Evolutionary conservation across 352 stramenopile species (phyloP).

Genomic region (Globisporangium nodosum): DNA sequence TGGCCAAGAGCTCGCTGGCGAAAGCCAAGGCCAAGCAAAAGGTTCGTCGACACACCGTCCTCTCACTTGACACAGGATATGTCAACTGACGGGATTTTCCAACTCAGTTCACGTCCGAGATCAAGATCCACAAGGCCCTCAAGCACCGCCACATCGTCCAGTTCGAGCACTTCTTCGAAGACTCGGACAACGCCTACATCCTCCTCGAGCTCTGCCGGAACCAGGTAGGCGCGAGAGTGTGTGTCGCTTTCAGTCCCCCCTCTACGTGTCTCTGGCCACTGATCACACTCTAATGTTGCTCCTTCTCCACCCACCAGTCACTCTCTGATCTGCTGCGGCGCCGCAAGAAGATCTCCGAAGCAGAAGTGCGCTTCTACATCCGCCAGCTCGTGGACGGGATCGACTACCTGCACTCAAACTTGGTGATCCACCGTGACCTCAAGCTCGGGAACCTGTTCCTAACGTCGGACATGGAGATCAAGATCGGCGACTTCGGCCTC

Average conservation of each 20-base stretch:
- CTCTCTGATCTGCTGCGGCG: slow-evolving; percentile 95
- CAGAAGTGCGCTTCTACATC: slow-evolving; percentile 93
- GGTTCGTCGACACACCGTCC: slow-evolving; percentile 32
- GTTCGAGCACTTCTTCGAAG: slow-evolving; percentile 99
- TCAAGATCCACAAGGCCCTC: slow-evolving; percentile 97
- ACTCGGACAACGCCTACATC: slow-evolving; percentile 96
- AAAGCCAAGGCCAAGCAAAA: slow-evolving; percentile 96
- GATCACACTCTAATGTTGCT: not conserved
- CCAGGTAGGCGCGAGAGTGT: slow-evolving; percentile 31
- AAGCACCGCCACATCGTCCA: slow-evolving; percentile 94
- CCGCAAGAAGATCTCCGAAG: slow-evolving; percentile 92
- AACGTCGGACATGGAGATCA: slow-evolving; percentile 92
- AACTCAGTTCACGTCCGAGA: slow-evolving; percentile 90
- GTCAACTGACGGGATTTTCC: not conserved
- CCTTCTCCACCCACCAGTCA: slow-evolving; percentile 45
- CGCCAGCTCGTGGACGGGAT: slow-evolving; percentile 89
- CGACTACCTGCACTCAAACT: slow-evolving; percentile 92
- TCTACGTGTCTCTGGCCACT: not conserved
- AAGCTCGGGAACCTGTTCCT: slow-evolving; percentile 98
- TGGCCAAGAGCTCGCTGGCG: slow-evolving; percentile 95
- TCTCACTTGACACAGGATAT: not conserved
- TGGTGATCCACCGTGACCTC: slow-evolving; percentile 97
- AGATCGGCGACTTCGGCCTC: slow-evolving; percentile 96
- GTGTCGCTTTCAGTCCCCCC: no score
- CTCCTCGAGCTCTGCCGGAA: slow-evolving; percentile 97